Evolutionary conservation across 2,329 filamentous ascomycete species (phyloP).

Genomic region (Stylonectria norvegica): DNA sequence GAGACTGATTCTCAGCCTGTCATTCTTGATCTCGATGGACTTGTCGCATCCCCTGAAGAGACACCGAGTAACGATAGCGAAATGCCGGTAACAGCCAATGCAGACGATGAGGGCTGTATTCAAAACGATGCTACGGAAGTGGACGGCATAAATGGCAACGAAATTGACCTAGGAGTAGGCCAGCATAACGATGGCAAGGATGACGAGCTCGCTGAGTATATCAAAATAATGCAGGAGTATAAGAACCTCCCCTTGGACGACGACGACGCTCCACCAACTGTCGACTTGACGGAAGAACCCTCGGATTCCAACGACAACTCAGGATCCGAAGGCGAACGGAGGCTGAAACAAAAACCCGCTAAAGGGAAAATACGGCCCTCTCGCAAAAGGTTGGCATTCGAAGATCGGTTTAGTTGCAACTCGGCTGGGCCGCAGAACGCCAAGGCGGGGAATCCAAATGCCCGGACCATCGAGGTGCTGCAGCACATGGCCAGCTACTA

Average conservation of each 20-base stretch:
- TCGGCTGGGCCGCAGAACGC: slow-evolving; percentile 46
- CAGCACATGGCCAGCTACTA: slow-evolving; percentile 80
- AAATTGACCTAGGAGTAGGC: slow-evolving; percentile 1
- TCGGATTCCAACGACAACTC: slow-evolving; percentile 13
- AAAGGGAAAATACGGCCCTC: slow-evolving; percentile 17
- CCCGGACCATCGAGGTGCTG: slow-evolving; percentile 69
- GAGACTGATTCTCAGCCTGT: slow-evolving; percentile 25
- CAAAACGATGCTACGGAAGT: neutral
- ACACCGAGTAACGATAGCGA: neutral
- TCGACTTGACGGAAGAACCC: slow-evolving; percentile 11
- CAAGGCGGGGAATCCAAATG: slow-evolving; percentile 63
- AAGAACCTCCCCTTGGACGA: slow-evolving; percentile 58
- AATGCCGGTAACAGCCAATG: neutral
- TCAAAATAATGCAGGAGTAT: slow-evolving; percentile 58
- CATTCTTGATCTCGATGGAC: slow-evolving; percentile 20
- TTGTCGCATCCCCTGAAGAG: slow-evolving; percentile 4
- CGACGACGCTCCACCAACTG: slow-evolving; percentile 36
- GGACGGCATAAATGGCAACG: neutral
- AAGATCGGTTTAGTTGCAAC: slow-evolving; percentile 54
- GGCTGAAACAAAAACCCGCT: slow-evolving; percentile 13
- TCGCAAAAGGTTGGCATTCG: slow-evolving; percentile 34
- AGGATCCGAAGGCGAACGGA: slow-evolving; percentile 23
- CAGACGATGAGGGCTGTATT: neutral
- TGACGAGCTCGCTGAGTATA: slow-evolving; percentile 63
- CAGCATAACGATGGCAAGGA: too few relatives aligned